Base-by-base conservation (phyloP, 257 asterid species). In the Coffea eugenioides region DNA sequence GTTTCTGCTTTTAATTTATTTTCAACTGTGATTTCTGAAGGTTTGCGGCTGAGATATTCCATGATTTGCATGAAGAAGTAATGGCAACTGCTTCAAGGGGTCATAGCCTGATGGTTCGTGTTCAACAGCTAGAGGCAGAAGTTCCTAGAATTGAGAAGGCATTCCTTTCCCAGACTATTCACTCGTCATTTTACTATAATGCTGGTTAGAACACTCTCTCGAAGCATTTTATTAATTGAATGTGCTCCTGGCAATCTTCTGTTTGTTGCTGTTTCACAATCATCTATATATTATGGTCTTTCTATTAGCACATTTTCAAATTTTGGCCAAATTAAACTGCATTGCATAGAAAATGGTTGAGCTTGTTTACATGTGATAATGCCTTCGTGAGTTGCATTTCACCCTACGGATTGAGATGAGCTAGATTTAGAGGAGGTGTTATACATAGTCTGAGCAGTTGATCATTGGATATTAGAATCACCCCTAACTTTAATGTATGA, bases 41-140 rank as follows among this genome's bases (percentile, higher is more conserved):
- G 92, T 96, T 94, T 90, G 99, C 99, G 43, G 97, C 99, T 6
- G 97, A 91, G 86, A 86, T 94, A 84, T 96, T 96, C 85, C 97
- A 89, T 82, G 91, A 91, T 82, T 89, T 96, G 64, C 97, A 96
- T 77, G 99, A 96, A 76, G 95, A 96, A 81, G 97, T 94, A 81
- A 86, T 91, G 93, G 90, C 87, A 75, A 96, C 99, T 83, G 95
- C 99, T 82, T 87, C 97, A 71, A 92, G 97, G 85, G 98, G 99
- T 83, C 93, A 94, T 79, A 85, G 83, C 80, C 82, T 96, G 81
- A 89, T 83, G 88, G 84, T 75, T 82, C 93, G 99, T 61, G 98
- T 94, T 57, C 97, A 94, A 79, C 97, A 96, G 83, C 95, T 96
- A 20, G 99, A 96, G 89, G 86, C 90, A 68, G 97, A 94, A 71